Base-by-base conservation (phyloP, 495 filamentous ascomycete species). In the Neurospora sp. region DNA sequence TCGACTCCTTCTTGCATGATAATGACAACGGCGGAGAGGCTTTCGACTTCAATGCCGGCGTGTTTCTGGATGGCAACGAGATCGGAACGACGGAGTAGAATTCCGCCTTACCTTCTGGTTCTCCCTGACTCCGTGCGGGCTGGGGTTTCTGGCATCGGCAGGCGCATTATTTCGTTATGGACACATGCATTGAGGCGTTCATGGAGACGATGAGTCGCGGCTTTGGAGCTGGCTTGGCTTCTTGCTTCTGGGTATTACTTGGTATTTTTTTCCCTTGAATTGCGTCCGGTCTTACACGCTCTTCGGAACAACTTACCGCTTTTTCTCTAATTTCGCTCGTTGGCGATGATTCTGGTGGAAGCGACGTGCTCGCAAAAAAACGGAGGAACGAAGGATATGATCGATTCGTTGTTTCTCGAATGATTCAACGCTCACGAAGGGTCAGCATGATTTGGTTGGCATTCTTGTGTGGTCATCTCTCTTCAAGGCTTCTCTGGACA, bases 1-100 rank as follows among this genome's bases (percentile, higher is more conserved):
- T 98, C 80, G 95, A 98, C 82, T 93, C 93, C 0, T 98, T 98
- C 88, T 84, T 98, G n/a, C 84, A 88, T 39, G 85, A 87, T 73
- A 62, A 62, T 27, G 74, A 72, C 70, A 79, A 77, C 70, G 81
- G 79, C 39, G 80, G 74, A n/a, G 86, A 82, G 39, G 78, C 79
- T 7, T 88, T 88, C 72, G 83, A 85, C 80, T 88, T 89, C 70
- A 80, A 80, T 69, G 69, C 79, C 20, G 76, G 79, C 39, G 72
- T 66, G 38, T 84, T 86, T 75, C 77, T 76, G 10, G 82, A 84
- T 49, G 81, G 80, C 35, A 80, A 81, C 71, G 83, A 85, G 76
- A 87, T 88, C 73, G 84, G 84, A 69, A 83, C 85, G 40, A 73
- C 79, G 73, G 86, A 88, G 70, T 88, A 86, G 78, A 77, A 76